Conservation (phyloP, 192 early-diverging fungal genomes). For the Pilobolus umbonatus region DNA sequence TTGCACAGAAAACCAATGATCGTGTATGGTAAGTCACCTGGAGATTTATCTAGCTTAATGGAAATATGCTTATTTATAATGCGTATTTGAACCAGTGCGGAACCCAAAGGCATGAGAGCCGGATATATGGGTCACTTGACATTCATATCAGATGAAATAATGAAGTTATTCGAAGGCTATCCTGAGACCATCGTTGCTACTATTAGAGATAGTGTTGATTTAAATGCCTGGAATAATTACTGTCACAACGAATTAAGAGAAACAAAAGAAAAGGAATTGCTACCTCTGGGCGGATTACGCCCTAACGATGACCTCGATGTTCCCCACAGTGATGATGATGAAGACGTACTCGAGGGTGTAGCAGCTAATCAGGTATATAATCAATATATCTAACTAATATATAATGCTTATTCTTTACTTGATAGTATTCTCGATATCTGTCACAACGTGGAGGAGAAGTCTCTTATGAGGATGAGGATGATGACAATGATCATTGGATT, state of each 20-base stretch:
- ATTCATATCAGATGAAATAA: slow-evolving; percentile 92
- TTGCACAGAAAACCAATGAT: slow-evolving; percentile 83
- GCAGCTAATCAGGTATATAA: slow-evolving; percentile 15
- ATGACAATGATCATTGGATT: slow-evolving; percentile 25
- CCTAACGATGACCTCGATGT: slow-evolving; percentile 40
- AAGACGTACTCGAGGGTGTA: slow-evolving; percentile 14
- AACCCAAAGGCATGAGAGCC: slow-evolving; percentile 84
- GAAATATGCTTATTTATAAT: background rate
- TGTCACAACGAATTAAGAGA: slow-evolving; percentile 23
- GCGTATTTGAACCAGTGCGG: slow-evolving; percentile 55
- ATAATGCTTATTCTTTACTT: too few relatives aligned
- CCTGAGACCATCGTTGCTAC: slow-evolving; percentile 29
- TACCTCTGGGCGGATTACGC: slow-evolving; percentile 45
- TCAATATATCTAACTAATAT: slow-evolving; percentile 6
- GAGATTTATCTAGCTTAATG: background rate
- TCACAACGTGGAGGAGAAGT: slow-evolving; percentile 4
- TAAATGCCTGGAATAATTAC: slow-evolving; percentile 52
- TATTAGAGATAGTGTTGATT: slow-evolving; percentile 41
- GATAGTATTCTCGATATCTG: slow-evolving; percentile 15
- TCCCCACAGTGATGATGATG: slow-evolving; percentile 18
- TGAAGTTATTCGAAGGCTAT: slow-evolving; percentile 77
- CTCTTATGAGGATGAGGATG: slow-evolving; percentile 20
- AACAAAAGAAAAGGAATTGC: slow-evolving; percentile 26
- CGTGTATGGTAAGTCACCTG: slow-evolving; percentile 56
- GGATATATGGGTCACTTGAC: slow-evolving; percentile 99